phyloP scores from a whole-genome alignment of 164 flowering plant genomes.

The Vitis cinerea region DNA sequence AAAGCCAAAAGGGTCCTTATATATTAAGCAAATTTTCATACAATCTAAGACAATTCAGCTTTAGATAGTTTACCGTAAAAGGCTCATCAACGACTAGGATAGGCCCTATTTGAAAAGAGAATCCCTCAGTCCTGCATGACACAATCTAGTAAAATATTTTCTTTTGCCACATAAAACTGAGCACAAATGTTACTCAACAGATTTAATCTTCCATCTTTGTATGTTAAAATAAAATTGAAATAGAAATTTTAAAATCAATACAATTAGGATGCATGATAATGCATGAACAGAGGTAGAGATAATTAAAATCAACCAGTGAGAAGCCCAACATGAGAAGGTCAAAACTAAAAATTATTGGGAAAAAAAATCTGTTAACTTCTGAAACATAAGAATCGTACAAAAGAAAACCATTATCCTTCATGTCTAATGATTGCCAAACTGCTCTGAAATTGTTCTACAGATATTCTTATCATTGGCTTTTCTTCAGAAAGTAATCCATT shows the following conservation, averaged over 20 bases:
- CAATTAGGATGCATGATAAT: too few species aligned
- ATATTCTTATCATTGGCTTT: background rate
- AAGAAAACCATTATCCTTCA: background rate
- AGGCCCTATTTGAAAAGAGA: conserved; percentile 87
- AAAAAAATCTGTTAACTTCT: too few species aligned
- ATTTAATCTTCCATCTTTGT: background rate
- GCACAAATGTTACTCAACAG: background rate
- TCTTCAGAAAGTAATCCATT: background rate
- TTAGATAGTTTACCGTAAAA: conserved; percentile 55
- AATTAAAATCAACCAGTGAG: too few species aligned
- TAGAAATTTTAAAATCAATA: too few species aligned
- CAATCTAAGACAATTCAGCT: background rate
- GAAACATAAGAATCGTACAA: background rate
- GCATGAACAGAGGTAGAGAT: too few species aligned
- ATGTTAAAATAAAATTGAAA: too few species aligned
- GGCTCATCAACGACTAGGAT: conserved; percentile 76
- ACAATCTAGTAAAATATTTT: background rate
- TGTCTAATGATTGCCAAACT: too few species aligned
- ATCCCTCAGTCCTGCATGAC: conserved; percentile 73
- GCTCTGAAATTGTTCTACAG: background rate
- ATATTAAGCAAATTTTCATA: too few species aligned
- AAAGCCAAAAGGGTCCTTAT: background rate
- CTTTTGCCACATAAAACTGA: background rate
- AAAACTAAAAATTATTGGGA: too few species aligned
- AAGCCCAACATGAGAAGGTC: too few species aligned